Evolutionary conservation across 2,329 filamentous ascomycete species (phyloP), one percentile per base, ranked within the genome.

Genomic region (Lecanicillium sp.): DNA sequence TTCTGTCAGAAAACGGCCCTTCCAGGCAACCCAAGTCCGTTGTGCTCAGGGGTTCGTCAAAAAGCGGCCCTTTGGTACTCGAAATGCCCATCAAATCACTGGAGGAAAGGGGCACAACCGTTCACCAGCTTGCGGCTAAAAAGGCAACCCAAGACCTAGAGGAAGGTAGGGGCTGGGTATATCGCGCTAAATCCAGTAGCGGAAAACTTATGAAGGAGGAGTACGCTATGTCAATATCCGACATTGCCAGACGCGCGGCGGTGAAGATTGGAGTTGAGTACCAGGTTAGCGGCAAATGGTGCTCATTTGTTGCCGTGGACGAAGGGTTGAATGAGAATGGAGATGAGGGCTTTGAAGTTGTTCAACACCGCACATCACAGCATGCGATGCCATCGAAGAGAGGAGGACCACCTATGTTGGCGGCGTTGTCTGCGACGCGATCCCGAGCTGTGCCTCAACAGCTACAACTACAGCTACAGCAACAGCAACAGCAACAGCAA

Each of bases 41-140:
- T 11, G 52, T 75, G 0, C 66, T 87, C 3, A 70, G 65, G 15
- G 81, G 70, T 1, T 78, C 65, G 0, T 79, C 71, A 4, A 45
- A 56, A 0, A 64, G 76, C 27, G 78, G 79, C 0, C 76, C 78
- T 0, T 61, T 87, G 0, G 66, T 75, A 38, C 68, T 86, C 5
- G 71, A 75, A 30, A 79, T 88, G 11, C 79, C 81, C 0, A 64
- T 87, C 28, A 66, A 72, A 3, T 49, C 64, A 3, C 55, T 75
- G 0, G 47, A 64, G 0, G 53, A 60, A 0, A 64, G 60, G 22
- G 68, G 66, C 3, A 59, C 74, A 37, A 81, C 72, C 0, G 73
- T 87, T 30, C 83, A 87, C 52, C 79, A 84, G 48, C 74, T 88
- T 0, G 81, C 81, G 1, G 81, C 79, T 0, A 75, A 76, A 39